Base-by-base conservation (phyloP, 2,329 filamentous ascomycete species). In the Phaeoacremonium minimum region DNA sequence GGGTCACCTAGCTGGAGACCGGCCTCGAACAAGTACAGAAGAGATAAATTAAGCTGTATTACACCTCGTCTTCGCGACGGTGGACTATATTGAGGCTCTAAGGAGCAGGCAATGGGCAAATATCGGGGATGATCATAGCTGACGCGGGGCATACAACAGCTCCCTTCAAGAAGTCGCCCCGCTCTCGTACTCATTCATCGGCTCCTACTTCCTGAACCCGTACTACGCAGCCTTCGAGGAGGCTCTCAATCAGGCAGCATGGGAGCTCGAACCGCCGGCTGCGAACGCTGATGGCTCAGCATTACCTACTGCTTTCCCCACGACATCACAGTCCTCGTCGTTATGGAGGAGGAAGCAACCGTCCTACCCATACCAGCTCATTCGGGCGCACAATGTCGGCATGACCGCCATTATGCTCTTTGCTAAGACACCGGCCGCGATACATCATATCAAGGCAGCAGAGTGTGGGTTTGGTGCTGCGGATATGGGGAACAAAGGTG, bases 401-500 rank as follows among this genome's bases (percentile, higher is more conserved):
- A 88, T 96, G 81, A 97, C 90, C 0, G 89, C 77, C 16, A 77
- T 97, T 34, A 78, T 97, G 71, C 73, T 96, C 14, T 95, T 95
- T 56, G 85, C 83, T 15, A 79, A 79, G 38, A 71, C 83, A 29
- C 69, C 75, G 0, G 60, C 71, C 7, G 69, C 73, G 16, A 67
- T 96, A 35, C 65, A 67, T 36, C 69, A 76, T 50, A 66, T 93
- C n/a, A 76, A 87, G 46, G 81, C 78, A n/a, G 87, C 85, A 3
- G 86, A 85, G 36, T 83, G 89, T 3, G 90, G 93, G 0, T 85
- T 96, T 33, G 93, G 93, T 1, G 60, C 89, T 1, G 83, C 81
- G 40, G 84, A 91, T 33, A 93, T 95, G 84, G 93, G 89, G 13
- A 96, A 96, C 61, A 98, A 98, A 63, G 93, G 91, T 18, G 91